These are phyloP conservation scores for Aspergillus sojae DNA, from an alignment of 2,329 filamentous ascomycete species.

Conservation along the genomic window DNA sequence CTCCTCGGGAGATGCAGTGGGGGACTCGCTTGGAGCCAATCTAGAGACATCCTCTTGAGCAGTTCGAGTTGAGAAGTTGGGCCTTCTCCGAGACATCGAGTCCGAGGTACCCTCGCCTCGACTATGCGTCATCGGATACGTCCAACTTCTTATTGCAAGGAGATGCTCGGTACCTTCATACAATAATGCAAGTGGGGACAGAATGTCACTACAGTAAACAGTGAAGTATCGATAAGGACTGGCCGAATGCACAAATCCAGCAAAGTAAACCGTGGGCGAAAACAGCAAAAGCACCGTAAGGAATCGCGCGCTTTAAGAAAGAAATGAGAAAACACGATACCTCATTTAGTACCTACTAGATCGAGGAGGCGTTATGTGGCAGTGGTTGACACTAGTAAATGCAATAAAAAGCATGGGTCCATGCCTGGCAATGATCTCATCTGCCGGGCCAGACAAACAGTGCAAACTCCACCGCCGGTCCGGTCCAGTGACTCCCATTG, in stretches of 20 bases:
- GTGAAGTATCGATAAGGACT: neutral
- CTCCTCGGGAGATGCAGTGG: conserved; percentile 23
- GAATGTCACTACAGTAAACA: neutral
- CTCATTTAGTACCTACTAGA: neutral
- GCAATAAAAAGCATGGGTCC: conserved; percentile 2
- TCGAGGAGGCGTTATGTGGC: neutral
- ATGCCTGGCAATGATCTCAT: conserved; percentile 25
- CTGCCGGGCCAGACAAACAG: conserved; percentile 29
- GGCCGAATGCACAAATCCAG: neutral
- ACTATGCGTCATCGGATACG: conserved; percentile 27
- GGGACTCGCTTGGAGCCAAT: conserved; percentile 36
- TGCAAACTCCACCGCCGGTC: conserved; percentile 31
- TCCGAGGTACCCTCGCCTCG: conserved; percentile 23
- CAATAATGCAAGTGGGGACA: neutral
- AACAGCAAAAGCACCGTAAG: neutral
- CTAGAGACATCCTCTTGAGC: conserved; percentile 41
- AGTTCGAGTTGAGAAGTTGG: conserved; percentile 43
- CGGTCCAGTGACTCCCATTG: conserved; percentile 5
- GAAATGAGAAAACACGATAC: neutral
- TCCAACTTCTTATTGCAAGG: conserved; percentile 8
- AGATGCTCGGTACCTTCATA: conserved; percentile 6
- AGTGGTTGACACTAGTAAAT: neutral
- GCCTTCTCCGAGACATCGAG: conserved; percentile 38
- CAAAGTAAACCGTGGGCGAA: neutral
- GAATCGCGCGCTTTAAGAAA: neutral